phyloP scores from a whole-genome alignment of 192 early-diverging fungal species.

The Backusella mclennaniae region DNA sequence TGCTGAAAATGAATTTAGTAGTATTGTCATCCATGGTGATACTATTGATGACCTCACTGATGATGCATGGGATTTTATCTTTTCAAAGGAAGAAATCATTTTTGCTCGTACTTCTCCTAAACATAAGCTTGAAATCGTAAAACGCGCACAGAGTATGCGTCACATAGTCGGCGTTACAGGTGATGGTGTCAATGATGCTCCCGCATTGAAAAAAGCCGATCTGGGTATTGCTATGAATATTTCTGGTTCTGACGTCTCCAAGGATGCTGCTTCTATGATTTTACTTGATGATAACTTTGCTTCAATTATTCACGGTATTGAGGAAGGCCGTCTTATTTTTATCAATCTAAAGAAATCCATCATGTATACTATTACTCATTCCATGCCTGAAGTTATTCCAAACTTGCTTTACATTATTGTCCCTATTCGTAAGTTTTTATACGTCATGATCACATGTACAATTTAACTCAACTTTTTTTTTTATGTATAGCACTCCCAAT shows the following conservation, averaged over 20 bases:
- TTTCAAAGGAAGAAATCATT: constrained; percentile 93
- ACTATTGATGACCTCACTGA: constrained; percentile 77
- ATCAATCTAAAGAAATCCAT: constrained; percentile 94
- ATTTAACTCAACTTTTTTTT: background rate
- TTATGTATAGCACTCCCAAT: constrained; percentile 58
- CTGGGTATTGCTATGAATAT: constrained; percentile 97
- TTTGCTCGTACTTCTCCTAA: constrained; percentile 96
- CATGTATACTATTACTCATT: constrained; percentile 89
- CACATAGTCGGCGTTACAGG: constrained; percentile 98
- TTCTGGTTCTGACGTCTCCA: constrained; percentile 93
- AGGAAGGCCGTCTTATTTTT: constrained; percentile 95
- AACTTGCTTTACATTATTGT: constrained; percentile 85
- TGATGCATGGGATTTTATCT: constrained; percentile 90
- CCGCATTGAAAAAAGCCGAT: constrained; percentile 95
- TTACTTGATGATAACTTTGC: constrained; percentile 99
- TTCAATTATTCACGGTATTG: constrained; percentile 87
- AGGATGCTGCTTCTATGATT: constrained; percentile 97
- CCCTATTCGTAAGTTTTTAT: constrained; percentile 57
- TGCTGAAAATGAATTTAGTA: constrained; percentile 78
- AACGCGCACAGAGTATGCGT: constrained; percentile 84
- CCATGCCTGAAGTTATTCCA: constrained; percentile 87
- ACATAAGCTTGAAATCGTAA: constrained; percentile 97
- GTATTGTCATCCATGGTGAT: constrained; percentile 94
- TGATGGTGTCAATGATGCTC: constrained; percentile 87
- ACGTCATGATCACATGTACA: background rate